These are phyloP conservation scores for Globisporangium spiculum DNA, from an alignment of 352 stramenopile species.

Conservation along the genomic window DNA sequence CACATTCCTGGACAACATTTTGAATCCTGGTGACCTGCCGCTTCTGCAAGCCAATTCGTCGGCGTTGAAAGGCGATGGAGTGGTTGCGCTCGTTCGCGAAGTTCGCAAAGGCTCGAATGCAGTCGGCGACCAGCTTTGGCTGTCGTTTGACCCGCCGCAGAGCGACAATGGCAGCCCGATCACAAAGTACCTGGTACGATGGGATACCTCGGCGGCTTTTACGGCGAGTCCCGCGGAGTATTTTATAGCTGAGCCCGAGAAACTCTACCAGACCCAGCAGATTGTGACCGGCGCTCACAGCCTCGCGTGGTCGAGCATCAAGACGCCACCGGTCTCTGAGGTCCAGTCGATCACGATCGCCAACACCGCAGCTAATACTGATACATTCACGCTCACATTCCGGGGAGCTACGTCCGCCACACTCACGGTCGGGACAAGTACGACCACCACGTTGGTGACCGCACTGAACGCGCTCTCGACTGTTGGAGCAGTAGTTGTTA, in stretches of 20 bases:
- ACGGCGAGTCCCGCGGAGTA: constrained; percentile 42
- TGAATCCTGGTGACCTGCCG: constrained; percentile 63
- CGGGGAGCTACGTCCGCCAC: constrained; percentile 29
- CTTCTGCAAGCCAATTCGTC: constrained; percentile 36
- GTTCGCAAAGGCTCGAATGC: constrained; percentile 68
- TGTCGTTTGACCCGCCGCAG: constrained; percentile 66
- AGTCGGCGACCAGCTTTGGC: constrained; percentile 67
- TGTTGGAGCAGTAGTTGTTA: constrained; percentile 44
- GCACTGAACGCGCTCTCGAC: constrained; percentile 39
- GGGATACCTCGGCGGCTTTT: constrained; percentile 61
- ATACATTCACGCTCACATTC: constrained; percentile 55
- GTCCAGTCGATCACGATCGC: constrained; percentile 49
- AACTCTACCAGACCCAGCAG: constrained; percentile 48
- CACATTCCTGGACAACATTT: constrained; percentile 68
- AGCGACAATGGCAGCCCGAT: constrained; percentile 68
- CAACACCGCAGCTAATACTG: constrained; percentile 9
- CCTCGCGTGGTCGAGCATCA: constrained; percentile 53
- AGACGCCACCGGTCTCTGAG: constrained; percentile 27
- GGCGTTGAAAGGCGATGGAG: constrained; percentile 35
- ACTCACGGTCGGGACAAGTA: constrained; percentile 39
- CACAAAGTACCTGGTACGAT: constrained; percentile 59
- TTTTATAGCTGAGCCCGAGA: constrained; percentile 47
- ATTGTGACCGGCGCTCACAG: constrained; percentile 52
- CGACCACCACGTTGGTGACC: constrained; percentile 25
- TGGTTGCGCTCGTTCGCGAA: constrained; percentile 45